Evolutionary conservation across 2,329 filamentous ascomycete genomes (phyloP), one percentile per base, ranked within the genome.

Genomic region (Clonostachys chloroleuca): DNA sequence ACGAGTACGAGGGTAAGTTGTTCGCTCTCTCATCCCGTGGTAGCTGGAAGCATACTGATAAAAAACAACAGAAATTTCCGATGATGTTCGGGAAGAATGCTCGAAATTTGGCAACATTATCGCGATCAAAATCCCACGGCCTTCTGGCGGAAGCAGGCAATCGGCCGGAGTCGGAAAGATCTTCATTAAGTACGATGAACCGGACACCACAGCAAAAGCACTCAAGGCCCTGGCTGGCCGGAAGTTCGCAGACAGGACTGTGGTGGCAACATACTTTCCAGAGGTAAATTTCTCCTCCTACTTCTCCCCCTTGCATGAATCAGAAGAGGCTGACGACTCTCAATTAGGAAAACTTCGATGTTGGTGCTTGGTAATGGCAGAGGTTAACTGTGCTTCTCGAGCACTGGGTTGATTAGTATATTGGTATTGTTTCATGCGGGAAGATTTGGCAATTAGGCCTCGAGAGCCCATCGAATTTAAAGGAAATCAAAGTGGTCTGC

Each of bases 151-250:
- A 43, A 89, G 84, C 65, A 83, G 91, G 57, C 87, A 94, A 63
- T 89, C 86, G 18, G 81, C 89, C 33, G 94, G 94, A 42, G 91
- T 99, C 18, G 94, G 94, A 63, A 99, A 97, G 77, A 97, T 99
- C 56, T 99, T 86, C 64, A 86, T 99, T 73, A 97, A 96, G 66
- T 99, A 90, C 61, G 89, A 94, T 54, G 81, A 76, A 4, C 72
- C 80, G 3, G 89, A 91, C 44, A 83, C 85, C 9, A 89, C 92
- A 17, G 86, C 87, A 52, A 92, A 89, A 60, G 95, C 94, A 8
- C 75, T 99, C 48, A 84, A 86, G 59, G 86, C 90, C n/a, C 75
- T 99, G 57, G 94, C 95, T 33, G 94, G 94, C 42, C 81, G 95
- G 54, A 96, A 97, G 65, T 99, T 99, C 64, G 89, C 92, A 1